phyloP scores from a whole-genome alignment of 805 yeast species.

The Nakazawaea ambrosiae region DNA sequence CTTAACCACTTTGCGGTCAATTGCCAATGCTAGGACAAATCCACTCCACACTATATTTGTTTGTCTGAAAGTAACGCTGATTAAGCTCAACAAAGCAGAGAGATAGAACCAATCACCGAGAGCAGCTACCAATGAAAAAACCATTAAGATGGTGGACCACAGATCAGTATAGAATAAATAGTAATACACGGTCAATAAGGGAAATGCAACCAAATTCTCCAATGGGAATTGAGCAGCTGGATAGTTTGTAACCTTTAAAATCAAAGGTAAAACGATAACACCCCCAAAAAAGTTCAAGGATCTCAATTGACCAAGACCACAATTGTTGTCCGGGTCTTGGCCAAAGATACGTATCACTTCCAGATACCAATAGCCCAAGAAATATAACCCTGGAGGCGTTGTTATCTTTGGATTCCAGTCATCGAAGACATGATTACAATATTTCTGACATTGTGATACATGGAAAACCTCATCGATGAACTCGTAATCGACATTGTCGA shows the following conservation, averaged over 20 bases:
- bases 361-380: conserved; percentile 32
- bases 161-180: conserved; percentile 87
- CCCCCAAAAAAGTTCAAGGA: conserved; percentile 65
- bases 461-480: conserved; percentile 82
- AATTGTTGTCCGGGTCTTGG: conserved; percentile 19
- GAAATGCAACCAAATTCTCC: conserved; percentile 36
- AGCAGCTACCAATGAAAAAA: conserved; percentile 46
- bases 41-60: conserved; percentile 87
- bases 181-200: conserved; percentile 67
- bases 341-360: conserved; percentile 32
- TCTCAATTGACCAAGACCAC: conserved; percentile 37
- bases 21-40: conserved; percentile 45
- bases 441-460: conserved; percentile 66
- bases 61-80: conserved; percentile 75
- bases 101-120: conserved; percentile 24
- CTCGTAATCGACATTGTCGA: conserved; percentile 19
- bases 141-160: conserved; percentile 74
- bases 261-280: conserved; percentile 40
- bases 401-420: conserved; percentile 88
- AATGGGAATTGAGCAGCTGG: conserved; percentile 16
- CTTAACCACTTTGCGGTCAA: conserved; percentile 42
- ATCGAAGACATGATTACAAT: conserved; percentile 52
- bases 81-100: conserved; percentile 50
- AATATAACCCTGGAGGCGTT: conserved; percentile 91
- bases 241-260: conserved; percentile 12